Evolutionary conservation across 257 asterid genomes (phyloP), one percentile per base, ranked within the genome.

Genomic region (Petunia secreta): DNA sequence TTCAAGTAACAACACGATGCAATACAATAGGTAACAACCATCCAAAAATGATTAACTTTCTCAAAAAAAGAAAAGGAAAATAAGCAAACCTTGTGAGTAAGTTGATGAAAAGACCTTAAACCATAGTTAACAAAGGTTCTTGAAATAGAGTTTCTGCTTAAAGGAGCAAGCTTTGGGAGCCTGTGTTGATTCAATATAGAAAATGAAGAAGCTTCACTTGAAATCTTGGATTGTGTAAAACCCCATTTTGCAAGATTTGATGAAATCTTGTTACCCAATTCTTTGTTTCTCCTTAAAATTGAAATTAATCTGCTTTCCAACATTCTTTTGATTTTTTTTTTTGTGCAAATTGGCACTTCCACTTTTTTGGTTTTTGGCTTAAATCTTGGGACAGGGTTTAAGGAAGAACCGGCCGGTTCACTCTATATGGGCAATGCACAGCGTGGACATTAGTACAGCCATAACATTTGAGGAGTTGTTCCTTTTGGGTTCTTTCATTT

Each of bases 261-360:
- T 10, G 83, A 66, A 66, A 58, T 5, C 7, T 81, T 87, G 6
- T 39, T 44, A 43, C 86, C 81, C 65, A 85, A 55, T 38, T 87
- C 71, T 84, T 85, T 88, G 48, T 83, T 58, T 82, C 78, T 79
- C 53, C 88, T 79, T 65, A 91, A 39, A 63, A 91, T 79, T 48
- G 89, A 84, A 41, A 88, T 77, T 74, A 92, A 75, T 81, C 90
- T 90, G 82, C 83, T 85, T 75, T 85, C 93, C 75, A 87, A 80
- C 94, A 91, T 87, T 46, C 64, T 63, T 50, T 53, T 43, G 25
- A 25, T 54, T 63, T 48, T 13, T 3, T 5, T 59, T 37, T 63
- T 62, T 50, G 4, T 40, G 58, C 59, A 63, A n/a, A 36, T 34
- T 37, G 57, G 73, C 34, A 44, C 50, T 43, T 3, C 13, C 13